Evolutionary conservation across 805 yeast species (phyloP), one percentile per base, ranked within the genome.

Genomic region (Blastobotrys terrestris): DNA sequence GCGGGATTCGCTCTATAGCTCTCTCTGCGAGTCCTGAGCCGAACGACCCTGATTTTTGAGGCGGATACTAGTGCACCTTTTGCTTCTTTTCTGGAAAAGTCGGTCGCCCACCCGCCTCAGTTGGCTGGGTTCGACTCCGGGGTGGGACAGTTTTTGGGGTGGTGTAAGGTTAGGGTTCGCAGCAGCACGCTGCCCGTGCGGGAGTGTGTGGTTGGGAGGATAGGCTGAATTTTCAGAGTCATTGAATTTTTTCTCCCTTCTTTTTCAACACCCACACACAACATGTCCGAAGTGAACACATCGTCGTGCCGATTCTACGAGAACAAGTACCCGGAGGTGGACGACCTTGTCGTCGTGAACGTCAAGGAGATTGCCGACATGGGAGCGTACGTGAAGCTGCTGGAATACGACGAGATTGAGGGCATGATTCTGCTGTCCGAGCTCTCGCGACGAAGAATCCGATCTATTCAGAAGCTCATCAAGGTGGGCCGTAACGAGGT

Each of bases 401-500:
- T 94, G 59, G 99, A 94, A 73, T 94, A 94, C 68, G 98, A 94
- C 74, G 94, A 92, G 70, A 92, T 94, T 67, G 99, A 94, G 74
- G 99, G 99, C 66, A 94, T 94, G 99, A 96, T 94, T 54, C 77
- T 94, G 60, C 80, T 94, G 64, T 86, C 96, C 43, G 99, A 94
- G 75, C 80, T 94, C 63, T 91, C 98, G 39, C 87, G 99, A 81
- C 89, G 99, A 79, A 95, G 99, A 77, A 94, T 94, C 66, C 83
- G 99, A 72, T 89, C 97, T 51, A 94, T 94, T 67, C 99, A 94
- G 74, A 94, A 94, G 71, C 81, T 90, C 69, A 91, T 94, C 71
- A 86, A 98, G 76, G 98, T 94, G 58, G 99, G 99, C 60, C 89
- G 95, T 70, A 94, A 94, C 68, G 99, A 94, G 74, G 97, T 94